Evolutionary conservation across 306 rosid species (phyloP).

Genomic region (Cucurbita ficifolia): DNA sequence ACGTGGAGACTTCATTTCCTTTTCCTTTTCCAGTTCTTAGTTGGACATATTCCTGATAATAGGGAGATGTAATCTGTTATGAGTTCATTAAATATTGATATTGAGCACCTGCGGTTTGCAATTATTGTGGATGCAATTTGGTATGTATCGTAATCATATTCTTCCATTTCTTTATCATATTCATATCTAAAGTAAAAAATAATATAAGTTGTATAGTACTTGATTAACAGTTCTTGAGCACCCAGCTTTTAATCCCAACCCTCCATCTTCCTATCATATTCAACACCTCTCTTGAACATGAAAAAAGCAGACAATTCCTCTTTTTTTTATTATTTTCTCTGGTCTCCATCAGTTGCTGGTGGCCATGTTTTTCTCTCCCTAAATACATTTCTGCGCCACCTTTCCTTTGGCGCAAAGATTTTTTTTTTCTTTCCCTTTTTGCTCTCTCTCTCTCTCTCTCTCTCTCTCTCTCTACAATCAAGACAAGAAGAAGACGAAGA

Average conservation of each 20-base stretch:
- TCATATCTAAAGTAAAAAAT: background rate
- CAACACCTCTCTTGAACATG: slow-evolving; percentile 7
- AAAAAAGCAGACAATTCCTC: slow-evolving; percentile 6
- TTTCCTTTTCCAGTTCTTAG: no score
- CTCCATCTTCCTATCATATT: background rate
- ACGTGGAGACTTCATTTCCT: no score
- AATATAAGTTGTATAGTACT: background rate
- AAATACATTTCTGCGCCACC: slow-evolving; percentile 46
- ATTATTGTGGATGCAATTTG: background rate
- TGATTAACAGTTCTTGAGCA: background rate
- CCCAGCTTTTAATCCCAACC: slow-evolving; percentile 1
- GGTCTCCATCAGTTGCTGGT: slow-evolving; percentile 72
- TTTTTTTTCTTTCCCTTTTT: slow-evolving; percentile 14
- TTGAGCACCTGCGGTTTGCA: background rate
- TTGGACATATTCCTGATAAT: no score
- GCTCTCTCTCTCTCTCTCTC: background rate
- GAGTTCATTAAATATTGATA: no score
- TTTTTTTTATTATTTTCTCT: slow-evolving; percentile 5
- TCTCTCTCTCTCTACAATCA: slow-evolving; percentile 30
- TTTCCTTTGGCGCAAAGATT: slow-evolving; percentile 38
- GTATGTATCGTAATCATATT: background rate
- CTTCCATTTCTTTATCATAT: background rate
- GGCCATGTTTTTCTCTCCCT: slow-evolving; percentile 20
- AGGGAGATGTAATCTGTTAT: no score
- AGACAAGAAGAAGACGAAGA: background rate